Percentiles rank a stretch among this genome's conserved stretches.
Conservation (phyloP, 768 basidiomycete genomes). For the Multifurca ochricompacta region DNA sequence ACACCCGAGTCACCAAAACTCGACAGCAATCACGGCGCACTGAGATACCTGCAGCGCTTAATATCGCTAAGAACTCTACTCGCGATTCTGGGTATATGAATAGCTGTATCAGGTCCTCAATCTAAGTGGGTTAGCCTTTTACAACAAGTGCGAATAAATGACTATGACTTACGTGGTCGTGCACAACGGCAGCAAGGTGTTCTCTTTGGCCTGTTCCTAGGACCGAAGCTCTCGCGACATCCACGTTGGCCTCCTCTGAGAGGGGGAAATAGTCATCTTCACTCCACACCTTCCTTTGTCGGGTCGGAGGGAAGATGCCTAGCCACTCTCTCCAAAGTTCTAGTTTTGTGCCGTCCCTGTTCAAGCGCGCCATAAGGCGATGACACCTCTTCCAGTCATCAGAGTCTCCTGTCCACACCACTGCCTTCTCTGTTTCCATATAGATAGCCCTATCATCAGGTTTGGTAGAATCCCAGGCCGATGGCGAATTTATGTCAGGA, state of each 20-base stretch:
- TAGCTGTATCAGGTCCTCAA: slow-evolving; percentile 42
- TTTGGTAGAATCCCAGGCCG: not conserved
- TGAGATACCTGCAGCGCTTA: slow-evolving; percentile 33
- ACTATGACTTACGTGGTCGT: slow-evolving; percentile 52
- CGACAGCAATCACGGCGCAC: slow-evolving; percentile 29
- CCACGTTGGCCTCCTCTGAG: slow-evolving; percentile 11
- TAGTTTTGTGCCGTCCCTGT: slow-evolving; percentile 63
- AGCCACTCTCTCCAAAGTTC: slow-evolving; percentile 76
- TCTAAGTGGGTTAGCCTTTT: slow-evolving; percentile 32
- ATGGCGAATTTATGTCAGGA: not conserved
- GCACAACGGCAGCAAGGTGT: slow-evolving; percentile 45
- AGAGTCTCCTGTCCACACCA: slow-evolving; percentile 49
- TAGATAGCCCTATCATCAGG: not conserved
- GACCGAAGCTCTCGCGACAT: not conserved
- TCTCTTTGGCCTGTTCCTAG: slow-evolving; percentile 22
- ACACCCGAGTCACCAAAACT: slow-evolving; percentile 25
- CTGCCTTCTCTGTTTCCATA: slow-evolving; percentile 6
- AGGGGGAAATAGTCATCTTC: slow-evolving; percentile 33
- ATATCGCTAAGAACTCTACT: slow-evolving; percentile 50
- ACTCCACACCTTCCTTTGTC: slow-evolving; percentile 37
- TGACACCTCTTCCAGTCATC: slow-evolving; percentile 57
- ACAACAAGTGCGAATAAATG: not conserved
- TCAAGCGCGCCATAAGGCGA: slow-evolving; percentile 42
- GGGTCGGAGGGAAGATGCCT: slow-evolving; percentile 30
- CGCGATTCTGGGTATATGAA: slow-evolving; percentile 77